Base-by-base conservation (phyloP, 2,329 filamentous ascomycete genomes). In the Neopestalotiopsis sp. region DNA sequence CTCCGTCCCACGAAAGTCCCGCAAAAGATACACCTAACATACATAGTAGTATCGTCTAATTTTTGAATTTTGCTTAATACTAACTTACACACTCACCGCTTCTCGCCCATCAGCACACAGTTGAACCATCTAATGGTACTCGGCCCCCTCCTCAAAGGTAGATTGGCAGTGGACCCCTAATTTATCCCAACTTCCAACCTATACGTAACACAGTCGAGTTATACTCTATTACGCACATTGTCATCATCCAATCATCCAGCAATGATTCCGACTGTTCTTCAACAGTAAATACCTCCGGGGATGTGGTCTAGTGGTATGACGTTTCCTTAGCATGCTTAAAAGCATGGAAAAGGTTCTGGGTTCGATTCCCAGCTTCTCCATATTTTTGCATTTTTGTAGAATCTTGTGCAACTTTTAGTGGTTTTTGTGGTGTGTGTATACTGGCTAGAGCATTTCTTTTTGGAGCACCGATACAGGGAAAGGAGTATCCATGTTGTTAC, bases 281-380 rank as follows among this genome's bases (percentile, higher is more conserved):
- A 20, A 20, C n/a, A 20, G 10, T 53, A 24, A 53, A 7, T 9
- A 24, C 45, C 5, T 17, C 45, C 20, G 61, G 61, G 61, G 61
- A 63, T 63, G 61, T 63, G 61, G 61, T 63, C 61, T 63, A 69
- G 5, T 40, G 66, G 66, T 67, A 67, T 67, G 66, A 67, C 66
- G 66, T 67, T 67, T 67, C 66, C 66, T 67, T 67, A 67, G 66
- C 66, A 67, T 64, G 66, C 59, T 30, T 14, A n/a, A 9, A 38
- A 58, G 66, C 66, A 67, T 67, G 66, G 66, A 67, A 67, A 67
- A 67, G 66, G 66, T 67, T 67, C 66, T 67, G 66, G 66, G 66
- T 67, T 67, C 66, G 66, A 67, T 67, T 67, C 66, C 66, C 66
- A 67, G 66, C 66, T 57, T 68, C 66, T 68, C 66, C 66, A 68